phyloP scores from a whole-genome alignment of 768 basidiomycete genomes.

The Suillus paluster region DNA sequence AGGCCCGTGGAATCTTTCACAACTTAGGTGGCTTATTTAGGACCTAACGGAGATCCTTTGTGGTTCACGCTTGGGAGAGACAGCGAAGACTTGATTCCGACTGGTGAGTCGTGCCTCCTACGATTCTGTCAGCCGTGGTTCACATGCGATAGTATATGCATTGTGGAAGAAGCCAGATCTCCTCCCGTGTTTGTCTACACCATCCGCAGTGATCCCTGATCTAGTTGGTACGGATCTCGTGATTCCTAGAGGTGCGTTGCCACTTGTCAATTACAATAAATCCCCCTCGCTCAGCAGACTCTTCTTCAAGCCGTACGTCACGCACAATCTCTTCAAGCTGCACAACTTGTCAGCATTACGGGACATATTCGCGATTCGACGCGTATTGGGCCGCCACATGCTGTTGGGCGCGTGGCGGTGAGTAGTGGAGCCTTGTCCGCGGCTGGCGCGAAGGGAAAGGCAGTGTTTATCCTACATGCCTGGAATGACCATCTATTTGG shows the following conservation, averaged over 20 bases:
- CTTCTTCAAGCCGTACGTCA: background rate
- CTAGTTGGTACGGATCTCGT: constrained; percentile 82
- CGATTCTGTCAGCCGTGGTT: background rate
- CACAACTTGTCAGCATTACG: too few species aligned
- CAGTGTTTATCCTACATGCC: constrained; percentile 75
- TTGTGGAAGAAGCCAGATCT: constrained; percentile 81
- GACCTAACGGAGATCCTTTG: too few species aligned
- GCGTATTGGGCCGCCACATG: constrained; percentile 57
- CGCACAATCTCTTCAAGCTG: background rate
- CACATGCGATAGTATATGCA: constrained; percentile 59
- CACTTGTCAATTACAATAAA: background rate
- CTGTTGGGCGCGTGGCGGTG: constrained; percentile 74
- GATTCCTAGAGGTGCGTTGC: background rate
- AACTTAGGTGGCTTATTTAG: too few species aligned
- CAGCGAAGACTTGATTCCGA: too few species aligned
- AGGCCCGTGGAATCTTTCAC: constrained; percentile 4
- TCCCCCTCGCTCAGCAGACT: background rate
- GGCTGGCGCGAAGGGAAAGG: constrained; percentile 73
- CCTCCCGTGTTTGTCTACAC: constrained; percentile 76
- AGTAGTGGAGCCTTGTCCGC: constrained; percentile 49
- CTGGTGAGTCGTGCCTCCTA: constrained; percentile 4
- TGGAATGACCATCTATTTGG: too few species aligned
- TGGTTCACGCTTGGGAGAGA: too few species aligned
- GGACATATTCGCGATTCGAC: constrained; percentile 40
- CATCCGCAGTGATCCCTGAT: constrained; percentile 68